A percentile compares a stretch with the other conserved stretches of the same genome.
These are phyloP conservation scores for Datisca glomerata DNA, from an alignment of 306 rosid species.

Conservation along the genomic window DNA sequence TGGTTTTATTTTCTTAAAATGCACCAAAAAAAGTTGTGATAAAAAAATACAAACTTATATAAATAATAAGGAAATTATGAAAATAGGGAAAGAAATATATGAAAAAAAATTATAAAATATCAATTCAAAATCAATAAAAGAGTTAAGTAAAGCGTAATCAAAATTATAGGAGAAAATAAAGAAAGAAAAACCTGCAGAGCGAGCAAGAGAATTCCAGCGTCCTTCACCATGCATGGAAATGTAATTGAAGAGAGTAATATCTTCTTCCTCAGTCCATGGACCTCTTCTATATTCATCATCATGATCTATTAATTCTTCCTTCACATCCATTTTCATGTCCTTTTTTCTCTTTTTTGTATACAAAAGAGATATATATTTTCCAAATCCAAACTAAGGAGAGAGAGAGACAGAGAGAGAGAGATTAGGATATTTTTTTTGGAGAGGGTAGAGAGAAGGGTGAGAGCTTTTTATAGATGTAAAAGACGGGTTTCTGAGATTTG, in stretches of 20 bases:
- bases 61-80: neutral
- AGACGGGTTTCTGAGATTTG: neutral
- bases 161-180: neutral
- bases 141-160: neutral
- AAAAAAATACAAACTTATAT: neutral
- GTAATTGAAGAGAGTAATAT: conserved; percentile 1
- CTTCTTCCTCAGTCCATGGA: conserved; percentile 13
- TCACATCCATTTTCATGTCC: neutral
- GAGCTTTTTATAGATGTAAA: too few relatives aligned
- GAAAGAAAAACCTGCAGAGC: conserved; percentile 1
- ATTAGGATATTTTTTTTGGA: neutral
- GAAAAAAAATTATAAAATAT: too few relatives aligned
- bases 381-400: too few relatives aligned
- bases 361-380: too few relatives aligned
- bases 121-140: too few relatives aligned
- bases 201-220: conserved; percentile 9
- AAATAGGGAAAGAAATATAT: neutral
- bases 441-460: neutral
- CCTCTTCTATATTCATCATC: conserved; percentile 5
- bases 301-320: neutral
- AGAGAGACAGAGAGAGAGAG: neutral
- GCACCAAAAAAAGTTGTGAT: neutral
- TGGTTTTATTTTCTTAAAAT: neutral
- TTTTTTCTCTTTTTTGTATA: too few relatives aligned
- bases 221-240: conserved; percentile 12